A percentile compares a stretch with the other conserved stretches of the same genome.
Evolutionary conservation across 257 asterid genomes (phyloP).

Genomic region (Ligustrum vulgare): DNA sequence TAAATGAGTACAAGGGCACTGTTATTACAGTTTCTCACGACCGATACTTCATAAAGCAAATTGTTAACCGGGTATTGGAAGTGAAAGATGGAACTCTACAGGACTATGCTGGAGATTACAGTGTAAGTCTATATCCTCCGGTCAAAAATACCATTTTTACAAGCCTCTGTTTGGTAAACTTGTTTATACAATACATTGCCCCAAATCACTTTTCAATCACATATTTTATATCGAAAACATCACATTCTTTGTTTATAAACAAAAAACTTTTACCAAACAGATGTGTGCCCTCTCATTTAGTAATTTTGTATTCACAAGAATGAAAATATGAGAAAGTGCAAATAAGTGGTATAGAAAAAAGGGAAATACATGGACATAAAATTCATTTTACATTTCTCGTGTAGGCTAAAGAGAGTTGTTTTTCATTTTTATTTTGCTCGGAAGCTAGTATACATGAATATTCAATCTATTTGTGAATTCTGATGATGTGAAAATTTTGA

Average conservation of each 20-base stretch:
- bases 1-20: constrained; percentile 89
- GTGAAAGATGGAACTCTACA: constrained; percentile 78
- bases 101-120: constrained; percentile 93
- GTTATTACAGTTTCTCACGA: constrained; percentile 96
- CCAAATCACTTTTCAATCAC: too few relatives aligned
- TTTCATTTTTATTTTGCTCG: background rate
- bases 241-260: too few relatives aligned
- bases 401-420: background rate
- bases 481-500: background rate
- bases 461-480: background rate
- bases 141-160: background rate
- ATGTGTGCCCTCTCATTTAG: background rate
- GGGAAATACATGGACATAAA: background rate
- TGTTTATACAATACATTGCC: too few relatives aligned
- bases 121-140: constrained; percentile 43
- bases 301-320: background rate
- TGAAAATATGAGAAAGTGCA: background rate
- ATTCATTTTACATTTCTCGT: background rate
- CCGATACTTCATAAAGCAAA: constrained; percentile 94
- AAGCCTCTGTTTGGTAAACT: background rate
- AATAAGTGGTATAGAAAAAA: background rate
- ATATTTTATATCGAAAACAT: too few relatives aligned
- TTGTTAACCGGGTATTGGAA: constrained; percentile 93
- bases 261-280: too few relatives aligned
- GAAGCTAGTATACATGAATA: background rate